Evolutionary conservation across 805 yeast species (phyloP), one percentile per base, ranked within the genome.

Genomic region (Saccharomyces kudriavzevii): DNA sequence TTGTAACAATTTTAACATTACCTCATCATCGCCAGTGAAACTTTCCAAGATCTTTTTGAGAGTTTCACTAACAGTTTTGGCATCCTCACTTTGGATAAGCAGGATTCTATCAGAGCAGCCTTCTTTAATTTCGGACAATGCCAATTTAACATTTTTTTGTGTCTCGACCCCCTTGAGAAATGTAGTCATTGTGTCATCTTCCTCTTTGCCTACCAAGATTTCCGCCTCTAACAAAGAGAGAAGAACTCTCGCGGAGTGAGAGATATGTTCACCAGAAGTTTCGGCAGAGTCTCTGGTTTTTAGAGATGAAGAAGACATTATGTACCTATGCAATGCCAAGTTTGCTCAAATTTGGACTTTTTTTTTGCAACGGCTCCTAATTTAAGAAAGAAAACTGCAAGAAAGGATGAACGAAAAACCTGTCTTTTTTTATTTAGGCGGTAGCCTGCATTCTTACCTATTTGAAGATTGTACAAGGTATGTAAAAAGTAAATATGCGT

Each of bases 71-170:
- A 86, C 81, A 46, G 83, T 78, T 49, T 82, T 85, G 40, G 87
- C 29, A 1, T 27, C 29, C 29, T 27, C 29, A 27, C 29, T 27
- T 27, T 27, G 11, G 29, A 27, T 4, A 27, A 94, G 85, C 53
- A 89, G 73, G 50, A 89, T 84, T 56, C 96, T 77, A 65, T 89
- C 96, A 40, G 84, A 82, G 54, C 89, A 83, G 20, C 94, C 92
- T 11, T 83, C 84, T 46, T 82, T 80, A 35, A 86, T 83, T 62
- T 84, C 84, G 13, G 94, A 83, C 45, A 89, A 87, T 11, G 91
- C 95, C 3, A 95, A 94, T 66, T 85, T 86, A 56, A 89, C 88
- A 54, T 79, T 78, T 27, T 91, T 86, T 54, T 78, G 79, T 47
- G 81, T 88, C 58, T 96, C 77, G 49, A 90, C 79, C 26, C 79